Base-by-base conservation (phyloP, 768 basidiomycete genomes). In the Piloderma croceum region DNA sequence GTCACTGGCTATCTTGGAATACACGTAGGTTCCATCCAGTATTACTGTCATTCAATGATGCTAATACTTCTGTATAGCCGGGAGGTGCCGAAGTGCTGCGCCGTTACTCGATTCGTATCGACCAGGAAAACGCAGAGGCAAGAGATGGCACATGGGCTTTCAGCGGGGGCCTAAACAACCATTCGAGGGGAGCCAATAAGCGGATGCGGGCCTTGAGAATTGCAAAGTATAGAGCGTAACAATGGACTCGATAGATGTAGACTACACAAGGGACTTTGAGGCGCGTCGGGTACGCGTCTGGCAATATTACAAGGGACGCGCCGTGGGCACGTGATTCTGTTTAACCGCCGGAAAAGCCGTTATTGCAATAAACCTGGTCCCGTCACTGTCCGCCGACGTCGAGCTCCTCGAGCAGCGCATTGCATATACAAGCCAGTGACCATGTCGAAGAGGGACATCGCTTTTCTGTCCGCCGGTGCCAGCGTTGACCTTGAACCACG, bases 161-260 rank as follows among this genome's bases (percentile, higher is more conserved):
- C 62, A 67, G 72, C 41, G 83, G 83, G 12, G 83, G 83, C 11
- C 61, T 84, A 50, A 90, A 87, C 52, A 77, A 77, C 41, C 84
- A 87, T 50, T 79, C 80, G 11, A 65, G 71, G n/a, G 70, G 72
- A 3, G 79, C 79, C 11, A 66, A 59, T 46, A 62, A 60, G 48
- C 61, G 68, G 32, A 67, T 81, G 70, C 47, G 50, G n/a, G 63
- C 71, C 34, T 51, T 79, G 27, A 60, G 70, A 38, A 49, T 81
- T 9, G 79, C 78, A 15, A 69, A 56, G 40, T 38, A 9, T 29
- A 15, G 27, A 29, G 15, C 27, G 10, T 29, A 9, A n/a, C n/a
- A n/a, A 29, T 29, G 27, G 15, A 29, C 27, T 9, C 10, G 9
- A 29, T 29, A 29, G 27, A 29, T 29, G 27, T 29, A 9, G n/a